Percentiles rank a stretch among this genome's conserved stretches.
Evolutionary conservation across 495 filamentous ascomycete genomes (phyloP).

Genomic region (Paragyromitra xinjiangensis): DNA sequence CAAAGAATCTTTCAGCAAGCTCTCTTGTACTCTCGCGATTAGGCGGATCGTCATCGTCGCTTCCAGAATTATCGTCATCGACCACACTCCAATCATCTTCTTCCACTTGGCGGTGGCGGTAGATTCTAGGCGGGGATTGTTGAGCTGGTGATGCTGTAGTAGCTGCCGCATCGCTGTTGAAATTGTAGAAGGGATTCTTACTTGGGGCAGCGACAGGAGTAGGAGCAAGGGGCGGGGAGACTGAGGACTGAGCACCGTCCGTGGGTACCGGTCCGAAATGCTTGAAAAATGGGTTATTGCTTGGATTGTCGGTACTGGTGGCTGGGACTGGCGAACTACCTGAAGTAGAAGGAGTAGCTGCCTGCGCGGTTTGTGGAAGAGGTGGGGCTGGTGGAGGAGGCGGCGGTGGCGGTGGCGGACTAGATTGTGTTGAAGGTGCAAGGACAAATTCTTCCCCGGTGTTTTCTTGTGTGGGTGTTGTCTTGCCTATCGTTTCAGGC

Average conservation of each 20-base stretch:
- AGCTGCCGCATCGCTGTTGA: slow-evolving; percentile 69
- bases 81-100: slow-evolving; percentile 89
- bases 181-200: slow-evolving; percentile 91
- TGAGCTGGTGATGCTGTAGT: slow-evolving; percentile 41
- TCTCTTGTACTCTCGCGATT: slow-evolving; percentile 85
- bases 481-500: slow-evolving; percentile 68
- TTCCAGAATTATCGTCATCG: slow-evolving; percentile 76
- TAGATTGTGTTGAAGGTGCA: slow-evolving; percentile 57
- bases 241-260: slow-evolving; percentile 56
- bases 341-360: slow-evolving; percentile 62
- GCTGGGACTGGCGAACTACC: slow-evolving; percentile 61
- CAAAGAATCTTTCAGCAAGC: slow-evolving; percentile 91
- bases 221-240: slow-evolving; percentile 59
- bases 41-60: slow-evolving; percentile 72
- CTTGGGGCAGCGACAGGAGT: slow-evolving; percentile 38
- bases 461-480: slow-evolving; percentile 52
- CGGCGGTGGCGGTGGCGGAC: slow-evolving; percentile 59
- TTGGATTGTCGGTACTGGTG: slow-evolving; percentile 55
- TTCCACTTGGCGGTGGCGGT: slow-evolving; percentile 63
- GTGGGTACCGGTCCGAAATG: slow-evolving; percentile 64
- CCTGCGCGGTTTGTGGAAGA: slow-evolving; percentile 62
- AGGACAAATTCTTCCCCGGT: slow-evolving; percentile 53
- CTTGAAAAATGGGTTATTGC: slow-evolving; percentile 77
- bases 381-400: slow-evolving; percentile 60
- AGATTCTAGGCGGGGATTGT: slow-evolving; percentile 55